Evolutionary conservation across 495 filamentous ascomycete genomes (phyloP), one percentile per base, ranked within the genome.

Genomic region (Staphylotrichum longicolle): DNA sequence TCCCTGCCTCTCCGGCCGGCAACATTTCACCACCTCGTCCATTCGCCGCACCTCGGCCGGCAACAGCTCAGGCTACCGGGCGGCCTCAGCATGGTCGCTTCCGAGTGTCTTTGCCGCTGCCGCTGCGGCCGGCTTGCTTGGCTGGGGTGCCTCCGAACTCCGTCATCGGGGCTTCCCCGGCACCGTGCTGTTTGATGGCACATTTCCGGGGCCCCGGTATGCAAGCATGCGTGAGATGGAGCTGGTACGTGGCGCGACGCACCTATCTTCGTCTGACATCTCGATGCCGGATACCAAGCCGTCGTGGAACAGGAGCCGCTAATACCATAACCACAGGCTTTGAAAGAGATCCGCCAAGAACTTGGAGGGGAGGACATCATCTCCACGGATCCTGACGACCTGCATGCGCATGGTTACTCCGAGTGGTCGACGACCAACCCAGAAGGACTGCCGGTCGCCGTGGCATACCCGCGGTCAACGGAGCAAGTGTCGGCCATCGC

Each of bases 381-480:
- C 63, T 91, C 85, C 59, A 92, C 85, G 2, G 93, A 96, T 61
- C 85, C 89, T 33, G 93, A 95, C 27, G 89, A 94, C 61, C 79
- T 96, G 7, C 83, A 84, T 44, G 73, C 78, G 20, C 93, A 97
- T 72, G 92, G 93, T 20, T 96, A 89, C 71, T 94, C 90, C 10
- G 90, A 92, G 74, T 95, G 91, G 91, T 93, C 90, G 1, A 88
- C 89, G 5, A 81, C 86, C 46, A 96, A 97, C 67, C 86, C 86
- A 11, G 86, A 91, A 42, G 82, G 82, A 5, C 75, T 92, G 0
- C 90, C 90, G 0, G 87, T 91, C n/a, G 90, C 90, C 0, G 89
- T 93, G 40, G 88, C 84, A 8, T 91, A 91, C 69, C 91, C 89
- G 12, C 86, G 83, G 49, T 85, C 81, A 5, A 96, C 91, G 2